phyloP scores from a whole-genome alignment of 345 rosid species.

The Trapa incisa region DNA sequence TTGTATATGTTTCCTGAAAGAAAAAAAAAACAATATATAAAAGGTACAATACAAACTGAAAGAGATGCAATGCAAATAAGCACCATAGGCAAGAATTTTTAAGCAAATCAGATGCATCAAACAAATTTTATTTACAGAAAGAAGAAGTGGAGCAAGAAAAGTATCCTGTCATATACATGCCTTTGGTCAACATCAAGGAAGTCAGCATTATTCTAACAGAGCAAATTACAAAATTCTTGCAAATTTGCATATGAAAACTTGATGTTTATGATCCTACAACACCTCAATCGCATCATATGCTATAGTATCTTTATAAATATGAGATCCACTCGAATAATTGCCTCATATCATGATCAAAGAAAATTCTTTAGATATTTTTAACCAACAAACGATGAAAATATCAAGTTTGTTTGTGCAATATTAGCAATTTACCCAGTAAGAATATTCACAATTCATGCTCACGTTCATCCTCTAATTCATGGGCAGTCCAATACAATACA shows the following conservation, averaged over 20 bases:
- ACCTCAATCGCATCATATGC: neutral
- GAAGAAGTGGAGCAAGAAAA: neutral
- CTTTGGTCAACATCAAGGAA: neutral
- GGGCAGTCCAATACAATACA: neutral
- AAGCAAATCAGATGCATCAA: neutral
- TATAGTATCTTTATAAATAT: neutral
- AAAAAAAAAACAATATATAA: neutral
- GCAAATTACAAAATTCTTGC: neutral
- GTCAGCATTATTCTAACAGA: neutral
- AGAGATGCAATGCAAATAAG: neutral
- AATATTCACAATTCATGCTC: neutral
- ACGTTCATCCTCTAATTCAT: neutral
- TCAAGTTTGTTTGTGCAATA: too few relatives aligned
- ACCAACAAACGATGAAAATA: neutral
- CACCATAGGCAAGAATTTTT: neutral
- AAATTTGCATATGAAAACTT: neutral
- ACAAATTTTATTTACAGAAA: neutral
- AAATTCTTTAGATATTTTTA: neutral
- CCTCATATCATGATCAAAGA: too few relatives aligned
- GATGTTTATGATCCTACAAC: neutral
- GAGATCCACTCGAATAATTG: neutral
- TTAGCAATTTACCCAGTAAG: neutral
- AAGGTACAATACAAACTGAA: neutral
- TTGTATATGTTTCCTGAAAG: slow-evolving; percentile 65
- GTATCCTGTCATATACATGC: neutral